These are phyloP conservation scores for Fusarium tuaranense DNA, from an alignment of 2,329 filamentous ascomycete genomes.

Conservation along the genomic window DNA sequence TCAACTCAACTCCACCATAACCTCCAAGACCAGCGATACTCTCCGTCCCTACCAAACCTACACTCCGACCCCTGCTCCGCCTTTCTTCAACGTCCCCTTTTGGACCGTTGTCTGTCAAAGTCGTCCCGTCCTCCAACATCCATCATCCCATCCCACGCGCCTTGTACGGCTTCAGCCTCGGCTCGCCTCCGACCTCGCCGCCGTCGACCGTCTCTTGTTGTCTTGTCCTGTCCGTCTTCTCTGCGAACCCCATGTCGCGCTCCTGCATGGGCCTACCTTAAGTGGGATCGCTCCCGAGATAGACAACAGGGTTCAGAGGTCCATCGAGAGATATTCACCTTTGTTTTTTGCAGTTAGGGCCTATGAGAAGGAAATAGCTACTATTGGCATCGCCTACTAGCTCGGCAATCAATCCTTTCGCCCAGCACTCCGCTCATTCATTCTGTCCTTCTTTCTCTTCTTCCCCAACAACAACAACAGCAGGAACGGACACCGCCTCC, in stretches of 20 bases:
- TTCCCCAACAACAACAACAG: conserved; percentile 10
- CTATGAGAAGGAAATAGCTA: conserved; percentile 23
- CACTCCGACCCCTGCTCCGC: conserved; percentile 14
- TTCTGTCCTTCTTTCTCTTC: neutral
- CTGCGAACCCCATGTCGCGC: conserved; percentile 28
- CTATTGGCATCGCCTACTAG: conserved; percentile 16
- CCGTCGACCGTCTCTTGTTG: neutral
- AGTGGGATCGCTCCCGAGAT: conserved; percentile 43
- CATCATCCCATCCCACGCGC: conserved; percentile 26
- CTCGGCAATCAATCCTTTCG: conserved; percentile 14
- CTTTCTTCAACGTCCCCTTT: conserved; percentile 24
- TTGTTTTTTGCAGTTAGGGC: conserved; percentile 22
- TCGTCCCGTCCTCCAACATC: conserved; percentile 19
- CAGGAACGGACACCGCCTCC: neutral
- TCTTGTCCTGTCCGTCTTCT: neutral
- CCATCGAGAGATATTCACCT: conserved; percentile 25
- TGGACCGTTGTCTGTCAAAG: conserved; percentile 6
- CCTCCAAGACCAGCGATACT: conserved; percentile 1
- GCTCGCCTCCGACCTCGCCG: conserved; percentile 9
- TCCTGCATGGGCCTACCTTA: conserved; percentile 37
- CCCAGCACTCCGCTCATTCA: conserved; percentile 11
- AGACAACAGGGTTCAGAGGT: conserved; percentile 33
- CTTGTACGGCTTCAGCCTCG: conserved; percentile 3
- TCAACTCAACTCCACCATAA: conserved; percentile 14
- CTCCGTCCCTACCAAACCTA: neutral